A percentile compares a stretch with the other conserved stretches of the same genome.
These are phyloP conservation scores for Prasinococcaceae sp. DNA, from an alignment of 139 green algal genomes.

Conservation along the genomic window DNA sequence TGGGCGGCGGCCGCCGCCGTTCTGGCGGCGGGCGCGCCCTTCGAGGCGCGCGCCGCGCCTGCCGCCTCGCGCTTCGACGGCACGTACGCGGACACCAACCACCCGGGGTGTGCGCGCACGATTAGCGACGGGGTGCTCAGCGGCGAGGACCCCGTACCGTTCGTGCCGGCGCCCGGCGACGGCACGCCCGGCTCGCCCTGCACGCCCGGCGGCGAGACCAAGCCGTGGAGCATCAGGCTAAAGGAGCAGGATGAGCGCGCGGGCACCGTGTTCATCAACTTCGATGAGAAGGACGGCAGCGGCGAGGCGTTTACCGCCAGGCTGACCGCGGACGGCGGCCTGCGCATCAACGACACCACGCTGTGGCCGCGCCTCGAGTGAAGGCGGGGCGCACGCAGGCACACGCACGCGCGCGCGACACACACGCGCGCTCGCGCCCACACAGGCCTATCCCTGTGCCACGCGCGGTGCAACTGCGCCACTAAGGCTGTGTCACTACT, in stretches of 20 bases:
- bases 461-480: no score
- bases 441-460: no score
- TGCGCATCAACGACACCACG: conserved; percentile 1
- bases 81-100: conserved; percentile 17
- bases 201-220: background rate
- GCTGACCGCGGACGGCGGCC: background rate
- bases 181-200: background rate
- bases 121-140: conserved; percentile 3
- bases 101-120: conserved; percentile 12
- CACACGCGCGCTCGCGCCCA: no score
- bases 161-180: conserved; percentile 1
- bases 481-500: no score
- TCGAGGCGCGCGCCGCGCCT: no score
- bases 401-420: no score
- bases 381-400: no score
- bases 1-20: no score
- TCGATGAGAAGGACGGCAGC: conserved; percentile 21
- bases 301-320: conserved; percentile 6
- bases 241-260: conserved; percentile 2
- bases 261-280: conserved; percentile 19
- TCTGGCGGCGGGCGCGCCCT: no score
- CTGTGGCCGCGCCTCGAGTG: background rate
- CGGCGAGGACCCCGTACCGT: conserved; percentile 16
- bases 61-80: no score
- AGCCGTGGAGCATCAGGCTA: conserved; percentile 7